These are phyloP conservation scores for Lippia alba DNA, from an alignment of 305 asterid genomes.

Conservation along the genomic window DNA sequence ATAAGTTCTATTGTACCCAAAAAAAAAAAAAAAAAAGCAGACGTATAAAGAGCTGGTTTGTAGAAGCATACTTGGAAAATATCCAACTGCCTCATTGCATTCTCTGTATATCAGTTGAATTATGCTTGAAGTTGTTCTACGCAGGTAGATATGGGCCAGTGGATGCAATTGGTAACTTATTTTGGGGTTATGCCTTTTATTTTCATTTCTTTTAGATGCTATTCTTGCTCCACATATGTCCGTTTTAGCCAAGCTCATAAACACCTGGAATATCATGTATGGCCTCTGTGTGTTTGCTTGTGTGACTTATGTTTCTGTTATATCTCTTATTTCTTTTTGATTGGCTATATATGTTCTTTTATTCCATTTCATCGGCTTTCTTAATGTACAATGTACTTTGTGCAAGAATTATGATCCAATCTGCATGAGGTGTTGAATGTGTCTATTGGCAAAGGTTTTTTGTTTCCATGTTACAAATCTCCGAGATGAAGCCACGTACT, in stretches of 20 bases:
- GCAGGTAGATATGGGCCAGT: neutral
- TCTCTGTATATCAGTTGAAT: neutral
- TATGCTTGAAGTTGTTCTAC: neutral
- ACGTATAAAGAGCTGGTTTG: too few relatives aligned
- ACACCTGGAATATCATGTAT: neutral
- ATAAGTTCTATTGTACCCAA: neutral
- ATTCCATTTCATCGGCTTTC: neutral
- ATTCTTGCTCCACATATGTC: neutral
- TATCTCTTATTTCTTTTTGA: neutral
- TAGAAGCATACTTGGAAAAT: conserved; percentile 6
- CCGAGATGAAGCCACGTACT: neutral
- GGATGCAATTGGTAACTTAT: neutral
- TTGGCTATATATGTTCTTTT: neutral
- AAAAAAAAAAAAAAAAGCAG: too few relatives aligned
- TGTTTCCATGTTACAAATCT: neutral
- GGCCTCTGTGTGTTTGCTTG: neutral
- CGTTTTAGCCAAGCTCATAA: neutral
- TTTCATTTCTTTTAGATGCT: neutral
- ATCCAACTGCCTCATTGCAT: neutral
- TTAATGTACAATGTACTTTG: neutral
- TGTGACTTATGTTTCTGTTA: too few relatives aligned
- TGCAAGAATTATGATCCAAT: neutral
- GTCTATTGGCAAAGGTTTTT: neutral
- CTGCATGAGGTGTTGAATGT: neutral
- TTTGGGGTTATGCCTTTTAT: neutral